Evolutionary conservation across 192 early-diverging fungal species (phyloP).

Genomic region (Mycoemilia scoparia): DNA sequence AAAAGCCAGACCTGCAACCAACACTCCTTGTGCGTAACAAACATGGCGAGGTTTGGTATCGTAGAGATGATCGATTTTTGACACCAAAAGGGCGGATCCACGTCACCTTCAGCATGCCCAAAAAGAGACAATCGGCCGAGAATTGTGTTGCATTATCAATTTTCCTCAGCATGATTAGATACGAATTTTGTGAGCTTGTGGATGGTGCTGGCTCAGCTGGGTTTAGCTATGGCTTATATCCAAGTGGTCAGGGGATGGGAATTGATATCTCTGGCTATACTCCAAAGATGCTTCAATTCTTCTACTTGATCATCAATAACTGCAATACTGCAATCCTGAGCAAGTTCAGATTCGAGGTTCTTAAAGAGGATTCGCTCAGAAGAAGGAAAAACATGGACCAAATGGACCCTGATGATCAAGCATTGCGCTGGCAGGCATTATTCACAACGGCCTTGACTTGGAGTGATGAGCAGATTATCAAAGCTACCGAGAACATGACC

Average conservation of each 20-base stretch:
- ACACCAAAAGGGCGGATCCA: constrained; percentile 60
- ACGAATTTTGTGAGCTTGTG: constrained; percentile 55
- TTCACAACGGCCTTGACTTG: too few relatives aligned
- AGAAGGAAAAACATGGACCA: too few relatives aligned
- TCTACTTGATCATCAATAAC: constrained; percentile 49
- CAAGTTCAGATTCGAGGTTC: too few relatives aligned
- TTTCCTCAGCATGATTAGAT: constrained; percentile 49
- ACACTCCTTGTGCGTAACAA: constrained; percentile 4
- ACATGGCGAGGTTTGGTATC: constrained; percentile 59
- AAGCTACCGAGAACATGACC: too few relatives aligned
- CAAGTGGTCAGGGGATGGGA: constrained; percentile 40
- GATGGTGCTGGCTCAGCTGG: constrained; percentile 71
- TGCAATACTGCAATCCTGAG: too few relatives aligned
- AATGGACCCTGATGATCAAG: too few relatives aligned
- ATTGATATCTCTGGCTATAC: constrained; percentile 56
- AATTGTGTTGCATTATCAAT: constrained; percentile 39
- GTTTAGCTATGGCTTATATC: constrained; percentile 42
- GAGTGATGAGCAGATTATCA: too few relatives aligned
- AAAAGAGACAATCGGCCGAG: constrained; percentile 40
- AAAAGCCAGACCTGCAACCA: constrained; percentile 2
- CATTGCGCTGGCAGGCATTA: too few relatives aligned
- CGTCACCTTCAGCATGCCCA: constrained; percentile 41
- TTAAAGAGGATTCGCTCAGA: too few relatives aligned
- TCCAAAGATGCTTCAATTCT: constrained; percentile 46
- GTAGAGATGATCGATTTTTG: constrained; percentile 76